Evolutionary conservation across 2,329 filamentous ascomycete species (phyloP).

Genomic region (Colletotrichum liriopes): DNA sequence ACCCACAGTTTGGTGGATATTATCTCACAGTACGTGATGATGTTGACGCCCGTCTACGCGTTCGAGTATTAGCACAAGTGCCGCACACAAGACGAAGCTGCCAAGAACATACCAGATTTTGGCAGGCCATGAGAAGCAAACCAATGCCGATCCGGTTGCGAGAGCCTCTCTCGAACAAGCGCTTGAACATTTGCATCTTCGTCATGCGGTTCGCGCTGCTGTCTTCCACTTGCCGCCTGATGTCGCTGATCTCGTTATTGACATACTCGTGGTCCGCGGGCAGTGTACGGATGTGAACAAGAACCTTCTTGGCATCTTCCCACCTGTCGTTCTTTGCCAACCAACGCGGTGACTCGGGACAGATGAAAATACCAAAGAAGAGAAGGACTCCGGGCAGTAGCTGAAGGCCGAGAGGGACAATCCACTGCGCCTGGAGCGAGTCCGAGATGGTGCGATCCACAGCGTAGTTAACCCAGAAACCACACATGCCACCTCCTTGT

Average conservation of each 20-base stretch:
- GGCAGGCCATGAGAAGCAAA: constrained; percentile 57
- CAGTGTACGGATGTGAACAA: constrained; percentile 57
- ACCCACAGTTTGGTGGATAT: not conserved
- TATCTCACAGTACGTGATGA: constrained; percentile 6
- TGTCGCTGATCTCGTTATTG: constrained; percentile 65
- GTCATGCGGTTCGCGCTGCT: constrained; percentile 57
- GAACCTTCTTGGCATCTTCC: constrained; percentile 55
- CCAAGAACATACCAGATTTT: not conserved
- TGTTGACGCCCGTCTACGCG: constrained; percentile 15
- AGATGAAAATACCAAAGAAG: constrained; percentile 51
- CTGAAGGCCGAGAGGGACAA: constrained; percentile 60
- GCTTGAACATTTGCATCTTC: constrained; percentile 41
- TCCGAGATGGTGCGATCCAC: constrained; percentile 46
- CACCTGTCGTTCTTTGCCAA: constrained; percentile 52
- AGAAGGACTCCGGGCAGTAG: constrained; percentile 56
- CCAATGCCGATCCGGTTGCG: constrained; percentile 63
- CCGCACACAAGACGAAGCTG: not conserved
- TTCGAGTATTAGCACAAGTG: not conserved
- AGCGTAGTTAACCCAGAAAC: constrained; percentile 57
- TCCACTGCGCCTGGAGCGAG: constrained; percentile 53
- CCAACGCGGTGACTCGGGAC: constrained; percentile 57
- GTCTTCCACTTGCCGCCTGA: constrained; percentile 67
- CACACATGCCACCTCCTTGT: constrained; percentile 65
- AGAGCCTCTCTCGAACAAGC: constrained; percentile 44
- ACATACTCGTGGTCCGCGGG: constrained; percentile 55